Evolutionary conservation across 306 rosid species (phyloP).

Genomic region (Oemleria cerasiformis): DNA sequence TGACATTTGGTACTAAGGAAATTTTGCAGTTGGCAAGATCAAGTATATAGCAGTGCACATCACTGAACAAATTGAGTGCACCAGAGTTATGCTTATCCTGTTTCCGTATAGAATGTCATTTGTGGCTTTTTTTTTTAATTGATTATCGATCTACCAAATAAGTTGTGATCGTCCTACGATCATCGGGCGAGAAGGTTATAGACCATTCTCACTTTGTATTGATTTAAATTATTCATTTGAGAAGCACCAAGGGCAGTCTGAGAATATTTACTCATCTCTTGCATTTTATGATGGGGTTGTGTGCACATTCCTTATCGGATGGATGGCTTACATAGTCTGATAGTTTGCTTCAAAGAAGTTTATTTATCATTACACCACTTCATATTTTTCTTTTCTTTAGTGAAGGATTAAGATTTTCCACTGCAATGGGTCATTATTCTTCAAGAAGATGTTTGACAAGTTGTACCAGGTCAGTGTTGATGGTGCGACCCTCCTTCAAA

Average conservation of each 20-base stretch:
- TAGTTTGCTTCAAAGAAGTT: constrained; percentile 1
- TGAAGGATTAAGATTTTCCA: constrained; percentile 82
- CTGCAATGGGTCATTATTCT: constrained; percentile 73
- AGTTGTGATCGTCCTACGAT: constrained; percentile 4
- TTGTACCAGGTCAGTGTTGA: constrained; percentile 71
- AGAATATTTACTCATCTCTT: not conserved
- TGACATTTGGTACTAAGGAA: not conserved
- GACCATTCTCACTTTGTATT: constrained; percentile 16
- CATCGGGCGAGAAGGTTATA: constrained; percentile 14
- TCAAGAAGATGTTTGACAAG: constrained; percentile 90
- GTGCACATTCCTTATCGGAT: not conserved
- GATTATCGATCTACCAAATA: not conserved
- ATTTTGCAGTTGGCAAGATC: not conserved
- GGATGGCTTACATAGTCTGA: not conserved
- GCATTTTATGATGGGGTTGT: not conserved
- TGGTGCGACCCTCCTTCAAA: constrained; percentile 12
- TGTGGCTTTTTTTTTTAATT: not conserved
- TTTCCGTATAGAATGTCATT: not conserved
- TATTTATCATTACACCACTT: not conserved
- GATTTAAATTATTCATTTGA: constrained; percentile 6
- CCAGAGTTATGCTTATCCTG: not conserved
- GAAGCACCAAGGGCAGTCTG: not conserved
- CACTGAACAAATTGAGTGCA: not conserved
- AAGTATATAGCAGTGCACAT: not conserved
- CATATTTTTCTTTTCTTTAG: constrained; percentile 11